Evolutionary conservation across 805 yeast genomes (phyloP), one percentile per base, ranked within the genome.

Genomic region (Monosporozyma yasuniensis): DNA sequence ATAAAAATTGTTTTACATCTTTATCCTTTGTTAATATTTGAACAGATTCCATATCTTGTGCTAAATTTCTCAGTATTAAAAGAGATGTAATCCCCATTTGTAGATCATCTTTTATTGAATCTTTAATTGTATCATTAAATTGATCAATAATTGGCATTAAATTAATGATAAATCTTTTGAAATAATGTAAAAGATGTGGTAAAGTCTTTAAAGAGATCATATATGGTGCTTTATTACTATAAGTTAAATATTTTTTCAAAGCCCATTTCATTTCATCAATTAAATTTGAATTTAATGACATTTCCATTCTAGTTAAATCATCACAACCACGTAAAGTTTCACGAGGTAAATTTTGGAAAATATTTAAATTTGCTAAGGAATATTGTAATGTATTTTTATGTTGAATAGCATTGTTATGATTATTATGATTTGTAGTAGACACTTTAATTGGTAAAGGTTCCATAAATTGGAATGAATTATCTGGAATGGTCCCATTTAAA

Each of bases 21-120:
- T 69, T 66, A 50, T 75, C 70, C 57, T 76, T 72, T 1, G 91
- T 84, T 53, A 93, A 69, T 60, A 83, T 73, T 62, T 85, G 88
- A 41, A 95, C 93, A 59, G 87, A 85, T 43, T 77, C 84, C 11
- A 85, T 76, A 63, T 89, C 96, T 62, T 91, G 95, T 2, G 87
- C 78, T 44, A 87, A 69, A 65, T 93, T 93, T 61, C 98, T 75
- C 50, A 93, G 70, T 18, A 86, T 78, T 42, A 93, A 52, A 21
- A 67, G 43, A 71, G 57, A 76, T 60, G 46, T 75, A 59, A 60
- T 53, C 22, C 69, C 67, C 27, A 57, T 60, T 52, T 65, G 68
- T 47, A 64, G 47, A 30, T 54, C 52, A 50, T 55, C 48, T 8
- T 48, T 43, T n/a, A 51, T 47, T 1, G 32, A 46, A n/a, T 52